phyloP scores from a whole-genome alignment of 257 asterid species.

The Jaltomata sinuosa region DNA sequence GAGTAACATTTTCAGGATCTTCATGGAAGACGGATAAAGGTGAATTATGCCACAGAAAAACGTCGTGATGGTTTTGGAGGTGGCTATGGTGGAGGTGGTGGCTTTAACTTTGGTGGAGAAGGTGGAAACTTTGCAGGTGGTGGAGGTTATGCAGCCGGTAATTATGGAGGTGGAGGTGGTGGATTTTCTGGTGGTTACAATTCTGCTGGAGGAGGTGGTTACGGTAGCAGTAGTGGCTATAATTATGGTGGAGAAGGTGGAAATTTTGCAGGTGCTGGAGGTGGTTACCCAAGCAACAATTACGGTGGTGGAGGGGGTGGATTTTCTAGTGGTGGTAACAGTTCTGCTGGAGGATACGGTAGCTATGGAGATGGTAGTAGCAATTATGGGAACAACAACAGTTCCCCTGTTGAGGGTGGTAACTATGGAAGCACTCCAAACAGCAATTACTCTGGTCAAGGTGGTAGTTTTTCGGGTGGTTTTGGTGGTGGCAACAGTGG shows the following conservation, averaged over 20 bases:
- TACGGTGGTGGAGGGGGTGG: slow-evolving; percentile 4
- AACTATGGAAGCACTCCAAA: neutral
- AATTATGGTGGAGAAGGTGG: slow-evolving; percentile 3
- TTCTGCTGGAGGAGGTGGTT: neutral
- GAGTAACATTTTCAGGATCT: slow-evolving; percentile 17
- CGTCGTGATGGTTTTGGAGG: slow-evolving; percentile 22
- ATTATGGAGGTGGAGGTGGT: neutral
- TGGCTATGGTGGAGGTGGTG: slow-evolving; percentile 6
- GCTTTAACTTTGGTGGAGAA: neutral
- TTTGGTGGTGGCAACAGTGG: neutral
- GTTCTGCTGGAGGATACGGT: slow-evolving; percentile 1
- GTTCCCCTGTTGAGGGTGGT: neutral
- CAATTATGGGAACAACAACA: neutral
- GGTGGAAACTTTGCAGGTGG: slow-evolving; percentile 6
- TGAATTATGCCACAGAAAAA: slow-evolving; percentile 28
- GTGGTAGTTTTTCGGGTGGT: neutral
- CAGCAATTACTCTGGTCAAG: neutral
- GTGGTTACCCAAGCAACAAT: neutral
- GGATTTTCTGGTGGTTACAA: slow-evolving; percentile 1
- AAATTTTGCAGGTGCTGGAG: neutral
- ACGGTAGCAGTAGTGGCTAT: neutral
- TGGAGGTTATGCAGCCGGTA: neutral
- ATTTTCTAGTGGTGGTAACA: neutral
- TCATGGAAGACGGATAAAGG: slow-evolving; percentile 32
- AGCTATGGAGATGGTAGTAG: slow-evolving; percentile 3